Evolutionary conservation across 495 filamentous ascomycete species (phyloP), one percentile per base, ranked within the genome.

Genomic region (Aspergillus homomorphus): DNA sequence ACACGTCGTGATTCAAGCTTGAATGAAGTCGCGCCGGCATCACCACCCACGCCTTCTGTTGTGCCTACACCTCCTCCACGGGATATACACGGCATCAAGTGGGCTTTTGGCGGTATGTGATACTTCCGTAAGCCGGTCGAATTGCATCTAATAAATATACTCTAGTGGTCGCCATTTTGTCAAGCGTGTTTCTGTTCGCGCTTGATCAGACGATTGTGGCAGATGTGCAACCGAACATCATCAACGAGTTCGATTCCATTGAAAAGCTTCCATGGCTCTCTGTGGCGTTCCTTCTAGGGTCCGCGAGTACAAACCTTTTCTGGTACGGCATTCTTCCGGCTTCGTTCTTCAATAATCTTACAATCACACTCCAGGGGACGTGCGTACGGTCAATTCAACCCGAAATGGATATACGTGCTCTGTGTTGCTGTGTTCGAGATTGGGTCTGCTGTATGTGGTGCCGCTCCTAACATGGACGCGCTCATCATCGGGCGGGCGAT

Each of bases 401-500:
- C 76, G 20, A 82, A 85, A 54, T 58, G 54, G 54, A 45, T 23
- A 15, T 91, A 84, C 69, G 73, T 91, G 0, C 60, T 65, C 24
- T 82, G 84, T 56, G 81, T 90, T 57, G 64, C 69, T 56, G 65
- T 92, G 56, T 92, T 92, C 66, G 89, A 91, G 60, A 45, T 89
- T 28, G 89, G 89, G 21, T 86, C 82, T 22, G 65, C 87, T 41
- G 74, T 92, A 53, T 92, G 88, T 66, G 89, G 80, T 50, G 81
- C 82, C 3, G 87, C 89, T 5, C 83, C 87, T 0, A 83, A 72
- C 46, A 88, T 83, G 10, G 71, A 76, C 1, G 80, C 81, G 10
- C 75, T 94, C 23, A 91, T 92, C 64, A 65, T 90, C 55, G 90
- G 89, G 6, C 81, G 90, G n/a, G 88, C 90, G 16, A 74, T 92